A percentile compares a stretch with the other conserved stretches of the same genome.
phyloP scores from a whole-genome alignment of 2,329 filamentous ascomycete species.

The Metarhizium robertsii region DNA sequence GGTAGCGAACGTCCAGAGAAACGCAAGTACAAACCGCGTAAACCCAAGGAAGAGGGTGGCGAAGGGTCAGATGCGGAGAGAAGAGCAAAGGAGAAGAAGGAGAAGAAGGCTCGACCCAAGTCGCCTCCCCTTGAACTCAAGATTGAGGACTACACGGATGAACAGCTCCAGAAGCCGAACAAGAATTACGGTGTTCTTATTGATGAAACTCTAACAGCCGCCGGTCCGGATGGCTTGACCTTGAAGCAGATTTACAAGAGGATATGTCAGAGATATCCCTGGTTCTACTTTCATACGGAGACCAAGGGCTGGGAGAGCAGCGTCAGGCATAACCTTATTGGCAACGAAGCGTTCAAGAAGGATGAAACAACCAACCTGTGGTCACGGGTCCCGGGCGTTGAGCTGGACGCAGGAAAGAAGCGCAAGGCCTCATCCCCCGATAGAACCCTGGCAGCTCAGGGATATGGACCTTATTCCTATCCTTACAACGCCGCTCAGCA shows the following conservation, averaged over 20 bases:
- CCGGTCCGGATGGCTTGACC: constrained; percentile 42
- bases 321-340: constrained; percentile 54
- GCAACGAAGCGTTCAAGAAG: constrained; percentile 52
- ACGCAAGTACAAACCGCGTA: constrained; percentile 57
- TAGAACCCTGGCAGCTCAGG: constrained; percentile 29
- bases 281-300: constrained; percentile 50
- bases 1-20: constrained; percentile 47
- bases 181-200: constrained; percentile 55
- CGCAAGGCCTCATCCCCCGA: constrained; percentile 46
- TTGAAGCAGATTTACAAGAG: constrained; percentile 56
- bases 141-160: constrained; percentile 45
- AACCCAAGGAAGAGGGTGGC: constrained; percentile 44
- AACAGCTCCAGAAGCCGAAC: constrained; percentile 50
- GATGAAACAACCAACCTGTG: constrained; percentile 46
- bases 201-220: constrained; percentile 48
- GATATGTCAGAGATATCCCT: constrained; percentile 48
- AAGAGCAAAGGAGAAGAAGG: constrained; percentile 47
- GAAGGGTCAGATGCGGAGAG: constrained; percentile 48
- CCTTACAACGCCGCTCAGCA: constrained; percentile 25
- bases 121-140: constrained; percentile 50
- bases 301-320: constrained; percentile 59
- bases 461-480: constrained; percentile 27
- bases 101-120: constrained; percentile 49
- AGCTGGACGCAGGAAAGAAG: constrained; percentile 53
- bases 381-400: constrained; percentile 47